A percentile compares a stretch with the other conserved stretches of the same genome.
These are phyloP conservation scores for Solanum hybrid DNA, from an alignment of 305 asterid genomes.

Conservation along the genomic window DNA sequence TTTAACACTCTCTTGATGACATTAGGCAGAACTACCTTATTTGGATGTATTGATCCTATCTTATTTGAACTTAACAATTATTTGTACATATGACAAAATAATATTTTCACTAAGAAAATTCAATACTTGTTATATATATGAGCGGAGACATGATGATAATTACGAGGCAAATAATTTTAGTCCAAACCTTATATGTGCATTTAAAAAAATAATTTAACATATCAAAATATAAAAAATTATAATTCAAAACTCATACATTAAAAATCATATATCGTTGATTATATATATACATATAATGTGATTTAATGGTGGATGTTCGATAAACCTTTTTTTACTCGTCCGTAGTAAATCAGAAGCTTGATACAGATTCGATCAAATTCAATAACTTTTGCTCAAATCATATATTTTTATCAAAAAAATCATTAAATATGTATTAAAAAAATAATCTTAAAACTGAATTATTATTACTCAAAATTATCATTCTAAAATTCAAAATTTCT, in stretches of 20 bases:
- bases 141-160: not conserved
- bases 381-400: not conserved
- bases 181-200: not conserved
- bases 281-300: too few species aligned
- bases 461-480: not conserved
- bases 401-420: not conserved
- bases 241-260: not conserved
- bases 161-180: not conserved
- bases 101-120: not conserved
- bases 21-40: not conserved
- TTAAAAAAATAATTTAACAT: not conserved
- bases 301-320: not conserved
- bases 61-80: not conserved
- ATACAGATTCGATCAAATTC: not conserved
- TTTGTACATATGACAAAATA: not conserved
- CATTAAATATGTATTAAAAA: not conserved
- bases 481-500: not conserved
- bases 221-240: not conserved
- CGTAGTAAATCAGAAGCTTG: not conserved
- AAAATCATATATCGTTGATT: not conserved
- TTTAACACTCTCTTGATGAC: not conserved
- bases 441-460: not conserved
- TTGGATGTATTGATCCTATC: not conserved
- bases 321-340: not conserved
- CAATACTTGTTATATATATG: not conserved